Base-by-base conservation (phyloP, 495 filamentous ascomycete genomes). In the Penicillium soppii region DNA sequence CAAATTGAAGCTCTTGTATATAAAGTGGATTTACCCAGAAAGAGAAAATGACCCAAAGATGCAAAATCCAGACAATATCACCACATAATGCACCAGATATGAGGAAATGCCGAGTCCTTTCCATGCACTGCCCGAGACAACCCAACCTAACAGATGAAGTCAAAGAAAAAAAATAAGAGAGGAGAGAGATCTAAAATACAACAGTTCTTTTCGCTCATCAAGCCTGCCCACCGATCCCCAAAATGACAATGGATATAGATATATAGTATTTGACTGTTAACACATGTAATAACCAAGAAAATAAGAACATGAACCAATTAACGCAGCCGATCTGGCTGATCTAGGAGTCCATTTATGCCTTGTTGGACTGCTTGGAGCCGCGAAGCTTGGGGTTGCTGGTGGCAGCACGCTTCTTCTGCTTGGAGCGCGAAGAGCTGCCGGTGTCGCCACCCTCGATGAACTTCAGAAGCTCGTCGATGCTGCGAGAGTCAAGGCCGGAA, bases 381-480 rank as follows among this genome's bases (percentile, higher is more conserved):
- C 74, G 69, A 26, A 87, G 79, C 73, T 90, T 92, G 15, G 88
- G 89, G 67, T 91, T 91, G 54, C 72, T 70, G 25, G 82, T 75
- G 12, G 78, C 77, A 42, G 81, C 70, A 45, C 82, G 80, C 79
- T 95, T 94, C 47, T 79, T 75, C 33, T 80, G 79, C 62, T 79
- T 78, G 50, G 79, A 77, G 58, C 81, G 80, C 0, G 69, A 69
- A 47, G 73, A n/a, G n/a, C n/a, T 68, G 55, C 80, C 77, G 15
- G 81, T 62, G 25, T 83, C 84, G 30, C 72, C 80, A 16, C 90
- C 90, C 64, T 94, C 89, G 58, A 95, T 95, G 68, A 89, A 95
- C 64, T 84, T 87, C 58, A 96, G 66, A 42, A 96, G 70, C 62
- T 96, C 90, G 52, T 95, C 90, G 43, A 96, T 86, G 70, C 79